phyloP scores from a whole-genome alignment of 108 stramenopile genomes.

The Cyclotella atomus region DNA sequence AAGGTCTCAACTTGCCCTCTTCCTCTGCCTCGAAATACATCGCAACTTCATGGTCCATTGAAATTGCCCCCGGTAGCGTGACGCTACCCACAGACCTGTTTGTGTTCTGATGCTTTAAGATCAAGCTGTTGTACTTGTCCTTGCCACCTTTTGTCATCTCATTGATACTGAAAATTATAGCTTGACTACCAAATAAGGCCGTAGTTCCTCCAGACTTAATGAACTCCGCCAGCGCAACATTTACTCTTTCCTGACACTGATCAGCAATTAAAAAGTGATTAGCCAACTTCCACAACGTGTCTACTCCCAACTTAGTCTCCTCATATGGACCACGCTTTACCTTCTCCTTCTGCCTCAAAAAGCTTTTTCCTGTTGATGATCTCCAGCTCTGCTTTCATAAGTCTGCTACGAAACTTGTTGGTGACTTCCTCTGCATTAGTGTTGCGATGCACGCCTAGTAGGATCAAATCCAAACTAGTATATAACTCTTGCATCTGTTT shows the following conservation, averaged over 20 bases:
- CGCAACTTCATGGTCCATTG: background rate
- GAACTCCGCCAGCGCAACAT: background rate
- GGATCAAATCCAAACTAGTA: background rate
- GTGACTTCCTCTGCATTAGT: background rate
- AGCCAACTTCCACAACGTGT: background rate
- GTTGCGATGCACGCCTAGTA: background rate
- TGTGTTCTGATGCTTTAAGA: constrained; percentile 1
- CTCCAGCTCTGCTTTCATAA: background rate
- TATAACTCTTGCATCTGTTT: background rate
- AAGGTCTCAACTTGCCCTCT: background rate
- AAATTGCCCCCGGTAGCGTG: background rate
- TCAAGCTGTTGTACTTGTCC: background rate
- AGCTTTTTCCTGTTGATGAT: background rate
- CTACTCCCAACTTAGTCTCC: background rate
- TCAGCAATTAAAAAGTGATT: background rate
- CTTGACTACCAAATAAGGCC: background rate
- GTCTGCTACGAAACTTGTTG: background rate
- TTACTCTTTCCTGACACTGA: background rate
- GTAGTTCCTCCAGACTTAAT: background rate
- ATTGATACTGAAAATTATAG: background rate
- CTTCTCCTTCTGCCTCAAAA: background rate
- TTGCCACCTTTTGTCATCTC: background rate
- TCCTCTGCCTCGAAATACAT: background rate
- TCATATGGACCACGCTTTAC: background rate
- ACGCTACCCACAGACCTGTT: background rate